Base-by-base conservation (phyloP, 1,284 basidiomycete species). In the Golubevia sp. region DNA sequence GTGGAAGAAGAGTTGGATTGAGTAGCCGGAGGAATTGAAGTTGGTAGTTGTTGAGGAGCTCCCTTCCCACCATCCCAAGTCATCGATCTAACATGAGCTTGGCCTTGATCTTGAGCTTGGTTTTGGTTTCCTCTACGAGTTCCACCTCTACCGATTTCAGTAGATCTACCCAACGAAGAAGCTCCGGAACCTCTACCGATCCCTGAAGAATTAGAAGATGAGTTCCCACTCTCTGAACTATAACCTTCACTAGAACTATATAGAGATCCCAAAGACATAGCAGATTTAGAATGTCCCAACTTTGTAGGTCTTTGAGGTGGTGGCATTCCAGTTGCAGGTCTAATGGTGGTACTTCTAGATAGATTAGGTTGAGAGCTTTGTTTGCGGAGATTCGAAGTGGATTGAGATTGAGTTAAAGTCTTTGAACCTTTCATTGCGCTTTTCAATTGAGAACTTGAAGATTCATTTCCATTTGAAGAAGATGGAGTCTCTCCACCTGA, bases 161-260 rank as follows among this genome's bases (percentile, higher is more conserved):
- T 62, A 3, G 74, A 64, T 7, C 74, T 59, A 2, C 74, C 72
- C 0, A 76, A 61, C 24, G 67, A 70, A 2, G 71, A 73, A 44
- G 38, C 11, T 18, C 11, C 18, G 13, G 38, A 44, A 8, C 38
- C 38, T 44, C 11, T 34, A 11, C 30, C 11, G 5, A 34, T 34
- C 4, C 5, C 30, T 5, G 30, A 34, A n/a, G n/a, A n/a, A n/a
- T n/a, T n/a, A n/a, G n/a, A n/a, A 8, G 34, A 44, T 4, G 15
- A 48, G 11, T n/a, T 49, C 24, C 63, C 53, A 63, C 59, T 34
- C 63, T 18, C 68, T 68, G 6, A 64, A 70, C 18, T 64, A 27
- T 18, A 18, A 27, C 4, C 55, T 60, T 8, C 24, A 25, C 18
- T 27, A 49, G 26, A 18, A 20, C 5, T 30, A 13, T 49, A 24